Base-by-base conservation (phyloP, 2,329 filamentous ascomycete genomes). In the Sporothrix protearum region DNA sequence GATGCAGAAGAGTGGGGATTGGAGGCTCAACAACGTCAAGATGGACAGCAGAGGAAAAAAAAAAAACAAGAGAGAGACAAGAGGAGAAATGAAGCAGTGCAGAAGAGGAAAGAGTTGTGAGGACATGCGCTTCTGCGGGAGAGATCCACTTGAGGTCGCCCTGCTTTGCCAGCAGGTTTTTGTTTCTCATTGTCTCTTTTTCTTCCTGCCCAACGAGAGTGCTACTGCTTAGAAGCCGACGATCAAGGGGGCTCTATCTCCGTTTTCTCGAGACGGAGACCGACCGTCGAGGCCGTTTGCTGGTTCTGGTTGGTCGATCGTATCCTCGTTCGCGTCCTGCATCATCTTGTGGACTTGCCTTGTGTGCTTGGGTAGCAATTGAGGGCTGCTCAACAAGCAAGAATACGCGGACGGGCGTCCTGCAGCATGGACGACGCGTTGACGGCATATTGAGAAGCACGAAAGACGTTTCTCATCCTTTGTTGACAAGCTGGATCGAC, bases 121-220 rank as follows among this genome's bases (percentile, higher is more conserved):
- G 59, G 59, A 28, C 36, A n/a, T 45, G 22, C 59, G n/a, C 59
- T 25, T 39, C 14, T 61, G 55, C 55, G 19, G 22, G 39, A 25
- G 59, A 25, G 59, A 33, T 66, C 63, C 42, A 47, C 63, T 66
- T 42, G 57, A 39, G 57, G 57, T 22, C 57, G 57, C 42, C 42
- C 3, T 49, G 16, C 42, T 33, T 53, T 66, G 39, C 12, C 63
- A 33, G 63, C 42, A 64, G 33, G 39, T 14, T 49, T 30, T 66
- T 49, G 61, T n/a, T 49, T 33, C 39, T 33, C 7, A 33, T 33
- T 66, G 25, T 30, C 49, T 66, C 63, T n/a, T 33, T 33, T 49
- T 49, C 16, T 33, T 49, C 12, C 63, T 33, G 63, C 63, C 63
- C 63, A 14, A 66, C 16, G 19, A 25, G 33, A 4, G 33, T 36